Evolutionary conservation across 176 grass and related monocot species (phyloP).

Genomic region (Ananas comosus): DNA sequence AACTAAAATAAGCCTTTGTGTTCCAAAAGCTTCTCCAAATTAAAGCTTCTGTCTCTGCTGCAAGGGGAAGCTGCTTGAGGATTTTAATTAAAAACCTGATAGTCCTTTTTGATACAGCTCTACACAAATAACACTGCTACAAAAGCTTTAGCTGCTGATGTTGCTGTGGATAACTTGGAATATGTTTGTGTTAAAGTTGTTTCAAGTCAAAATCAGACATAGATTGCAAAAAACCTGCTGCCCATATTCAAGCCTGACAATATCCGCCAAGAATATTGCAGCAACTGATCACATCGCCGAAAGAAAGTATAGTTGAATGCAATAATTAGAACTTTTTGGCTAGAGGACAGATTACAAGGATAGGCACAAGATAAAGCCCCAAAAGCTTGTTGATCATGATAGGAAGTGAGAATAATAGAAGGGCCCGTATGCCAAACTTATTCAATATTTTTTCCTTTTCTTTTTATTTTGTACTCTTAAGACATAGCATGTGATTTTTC

Average conservation of each 20-base stretch:
- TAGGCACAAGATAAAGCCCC: neutral
- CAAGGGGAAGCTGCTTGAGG: no score
- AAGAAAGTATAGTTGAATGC: neutral
- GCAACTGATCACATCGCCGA: neutral
- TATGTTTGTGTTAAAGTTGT: neutral
- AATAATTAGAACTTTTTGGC: neutral
- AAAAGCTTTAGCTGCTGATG: neutral
- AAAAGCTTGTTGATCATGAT: neutral
- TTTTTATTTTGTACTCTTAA: neutral
- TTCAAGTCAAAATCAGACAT: neutral
- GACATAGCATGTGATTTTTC: neutral
- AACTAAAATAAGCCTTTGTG: no score
- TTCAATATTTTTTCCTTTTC: neutral
- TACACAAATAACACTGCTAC: no score
- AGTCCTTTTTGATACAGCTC: no score
- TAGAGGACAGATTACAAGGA: neutral
- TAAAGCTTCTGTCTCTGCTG: no score
- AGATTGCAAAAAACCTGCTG: neutral
- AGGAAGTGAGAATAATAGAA: neutral
- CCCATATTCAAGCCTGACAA: neutral
- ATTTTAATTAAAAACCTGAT: no score
- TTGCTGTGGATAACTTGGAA: neutral
- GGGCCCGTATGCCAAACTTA: neutral
- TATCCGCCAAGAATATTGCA: conserved; percentile 2
- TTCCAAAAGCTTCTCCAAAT: no score